Conservation (phyloP, 805 yeast species). For the Kodamaea leandrae region DNA sequence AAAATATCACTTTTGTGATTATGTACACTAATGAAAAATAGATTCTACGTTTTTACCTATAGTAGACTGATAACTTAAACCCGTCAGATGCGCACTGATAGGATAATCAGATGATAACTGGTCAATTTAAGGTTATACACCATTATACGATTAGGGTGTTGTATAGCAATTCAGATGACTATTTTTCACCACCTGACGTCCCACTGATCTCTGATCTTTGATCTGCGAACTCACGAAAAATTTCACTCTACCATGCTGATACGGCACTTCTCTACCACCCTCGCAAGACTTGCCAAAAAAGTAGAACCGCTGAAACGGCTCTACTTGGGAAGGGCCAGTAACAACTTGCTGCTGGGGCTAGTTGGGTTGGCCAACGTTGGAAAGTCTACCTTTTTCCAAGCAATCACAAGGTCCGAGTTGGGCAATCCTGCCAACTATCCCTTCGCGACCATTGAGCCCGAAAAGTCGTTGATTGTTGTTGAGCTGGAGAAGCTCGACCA, state of each 20-base stretch:
- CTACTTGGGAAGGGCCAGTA: constrained; percentile 35
- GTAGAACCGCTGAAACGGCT: constrained; percentile 7
- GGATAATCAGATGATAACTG: too few species aligned
- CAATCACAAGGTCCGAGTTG: constrained; percentile 57
- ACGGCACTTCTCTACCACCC: constrained; percentile 3
- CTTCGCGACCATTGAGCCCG: constrained; percentile 75
- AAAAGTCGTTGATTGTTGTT: constrained; percentile 38
- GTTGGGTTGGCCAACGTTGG: constrained; percentile 64
- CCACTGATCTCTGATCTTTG: too few species aligned
- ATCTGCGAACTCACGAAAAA: too few species aligned
- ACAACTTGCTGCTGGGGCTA: constrained; percentile 39
- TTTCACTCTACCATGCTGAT: not conserved
- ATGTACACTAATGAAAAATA: too few species aligned
- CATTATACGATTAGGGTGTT: not conserved
- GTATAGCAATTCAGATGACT: not conserved
- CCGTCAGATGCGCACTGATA: too few species aligned
- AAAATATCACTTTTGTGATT: too few species aligned
- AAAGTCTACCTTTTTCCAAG: constrained; percentile 45
- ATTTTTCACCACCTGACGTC: too few species aligned
- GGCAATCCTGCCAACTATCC: constrained; percentile 59
- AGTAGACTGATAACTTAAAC: too few species aligned
- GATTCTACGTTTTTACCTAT: too few species aligned
- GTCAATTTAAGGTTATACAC: too few species aligned
- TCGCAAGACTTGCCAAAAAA: constrained; percentile 6
- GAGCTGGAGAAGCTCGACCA: constrained; percentile 40